Evolutionary conservation across 164 flowering plant genomes (phyloP).

Genomic region (Houttuynia cordata): DNA sequence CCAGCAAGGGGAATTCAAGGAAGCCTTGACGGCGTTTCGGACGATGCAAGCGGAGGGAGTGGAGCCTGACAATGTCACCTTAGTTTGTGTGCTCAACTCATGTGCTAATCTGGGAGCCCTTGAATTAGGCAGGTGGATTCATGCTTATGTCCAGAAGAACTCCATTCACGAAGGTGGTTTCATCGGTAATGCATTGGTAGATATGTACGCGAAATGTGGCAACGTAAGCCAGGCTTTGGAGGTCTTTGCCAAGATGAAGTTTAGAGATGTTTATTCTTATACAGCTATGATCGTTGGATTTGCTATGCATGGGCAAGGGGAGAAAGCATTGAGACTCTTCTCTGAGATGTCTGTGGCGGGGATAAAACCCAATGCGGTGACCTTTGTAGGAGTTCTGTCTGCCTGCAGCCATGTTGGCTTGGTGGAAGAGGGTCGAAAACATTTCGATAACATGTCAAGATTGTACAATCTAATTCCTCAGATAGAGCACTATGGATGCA

Average conservation of each 20-base stretch:
- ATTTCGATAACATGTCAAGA: slow-evolving; percentile 10
- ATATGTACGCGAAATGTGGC: slow-evolving; percentile 17
- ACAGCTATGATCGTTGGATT: slow-evolving; percentile 15
- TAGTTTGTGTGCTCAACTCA: slow-evolving; percentile 10
- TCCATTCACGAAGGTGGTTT: slow-evolving; percentile 6
- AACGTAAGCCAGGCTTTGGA: slow-evolving; percentile 7
- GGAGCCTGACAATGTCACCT: slow-evolving; percentile 10
- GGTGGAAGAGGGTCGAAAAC: slow-evolving; percentile 10
- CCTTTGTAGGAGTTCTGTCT: slow-evolving; percentile 11
- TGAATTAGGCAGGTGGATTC: slow-evolving; percentile 14
- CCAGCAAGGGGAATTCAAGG: slow-evolving; percentile 11
- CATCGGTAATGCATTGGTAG: slow-evolving; percentile 14
- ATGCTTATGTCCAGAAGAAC: slow-evolving; percentile 6
- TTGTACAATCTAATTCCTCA: slow-evolving; percentile 9
- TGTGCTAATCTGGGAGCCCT: slow-evolving; percentile 12
- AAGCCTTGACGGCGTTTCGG: slow-evolving; percentile 8
- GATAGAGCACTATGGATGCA: slow-evolving; percentile 15
- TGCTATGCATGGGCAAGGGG: slow-evolving; percentile 13
- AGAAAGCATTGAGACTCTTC: slow-evolving; percentile 9
- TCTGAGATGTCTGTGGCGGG: slow-evolving; percentile 9
- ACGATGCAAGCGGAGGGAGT: slow-evolving; percentile 4
- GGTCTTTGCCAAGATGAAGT: slow-evolving; percentile 6
- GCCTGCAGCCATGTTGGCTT: slow-evolving; percentile 15
- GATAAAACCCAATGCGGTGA: slow-evolving; percentile 10
- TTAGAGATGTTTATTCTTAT: slow-evolving; percentile 10